Percentiles rank a stretch among this genome's conserved stretches.
Evolutionary conservation across 1,139 yeast genomes (phyloP).

Genomic region (Blastobotrys aristatus): DNA sequence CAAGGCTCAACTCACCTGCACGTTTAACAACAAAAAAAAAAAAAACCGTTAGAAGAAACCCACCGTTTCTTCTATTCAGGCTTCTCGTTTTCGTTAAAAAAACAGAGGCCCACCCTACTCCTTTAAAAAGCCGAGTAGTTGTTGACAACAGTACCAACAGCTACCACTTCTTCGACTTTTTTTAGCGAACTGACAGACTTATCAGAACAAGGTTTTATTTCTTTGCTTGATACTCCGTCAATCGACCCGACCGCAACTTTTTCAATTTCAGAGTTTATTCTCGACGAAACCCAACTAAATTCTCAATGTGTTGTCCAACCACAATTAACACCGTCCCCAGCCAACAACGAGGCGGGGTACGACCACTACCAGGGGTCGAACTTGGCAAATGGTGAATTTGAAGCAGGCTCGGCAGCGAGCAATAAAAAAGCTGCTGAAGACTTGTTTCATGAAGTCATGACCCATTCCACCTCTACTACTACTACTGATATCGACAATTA

Average conservation of each 20-base stretch:
- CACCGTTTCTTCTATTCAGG: not conserved
- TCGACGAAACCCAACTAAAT: not conserved
- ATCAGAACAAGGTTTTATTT: constrained; percentile 16
- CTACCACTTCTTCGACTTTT: constrained; percentile 3
- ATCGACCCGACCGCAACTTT: not conserved
- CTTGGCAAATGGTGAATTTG: too few relatives aligned
- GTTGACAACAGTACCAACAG: constrained; percentile 7
- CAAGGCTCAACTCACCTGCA: not conserved
- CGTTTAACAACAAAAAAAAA: not conserved
- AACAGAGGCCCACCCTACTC: not conserved
- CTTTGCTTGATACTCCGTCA: constrained; percentile 16
- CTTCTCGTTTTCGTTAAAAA: constrained; percentile 1
- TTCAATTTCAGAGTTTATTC: not conserved
- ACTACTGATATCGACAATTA: not conserved
- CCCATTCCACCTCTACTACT: not conserved
- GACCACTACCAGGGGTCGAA: too few relatives aligned
- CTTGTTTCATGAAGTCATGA: not conserved
- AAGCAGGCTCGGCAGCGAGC: too few relatives aligned
- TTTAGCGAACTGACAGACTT: constrained; percentile 16
- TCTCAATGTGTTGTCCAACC: constrained; percentile 5
- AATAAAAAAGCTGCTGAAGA: not conserved
- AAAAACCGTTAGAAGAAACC: not conserved
- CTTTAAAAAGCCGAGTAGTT: constrained; percentile 5
- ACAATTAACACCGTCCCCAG: not conserved
- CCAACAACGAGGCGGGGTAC: not conserved